Conservation (phyloP, 2,329 filamentous ascomycete genomes). For the Fusarium chlamydosporum region DNA sequence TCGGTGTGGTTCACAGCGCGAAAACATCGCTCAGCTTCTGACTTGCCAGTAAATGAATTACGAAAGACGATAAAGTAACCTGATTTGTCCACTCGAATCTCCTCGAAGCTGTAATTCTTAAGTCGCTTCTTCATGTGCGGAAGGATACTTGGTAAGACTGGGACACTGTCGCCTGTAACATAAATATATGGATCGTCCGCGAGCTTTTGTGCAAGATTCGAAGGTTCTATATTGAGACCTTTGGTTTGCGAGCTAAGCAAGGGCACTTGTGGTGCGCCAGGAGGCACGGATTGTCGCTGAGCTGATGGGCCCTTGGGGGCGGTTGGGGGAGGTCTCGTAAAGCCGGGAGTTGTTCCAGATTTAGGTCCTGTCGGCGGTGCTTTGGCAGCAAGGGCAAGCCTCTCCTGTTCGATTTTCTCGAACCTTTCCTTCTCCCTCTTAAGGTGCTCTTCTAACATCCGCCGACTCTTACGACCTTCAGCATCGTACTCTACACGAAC, state of each 20-base stretch:
- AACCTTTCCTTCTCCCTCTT: slow-evolving; percentile 76
- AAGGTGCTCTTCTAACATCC: slow-evolving; percentile 81
- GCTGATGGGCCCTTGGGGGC: slow-evolving; percentile 88
- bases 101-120: slow-evolving; percentile 84
- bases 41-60: slow-evolving; percentile 79
- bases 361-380: slow-evolving; percentile 58
- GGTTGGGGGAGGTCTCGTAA: slow-evolving; percentile 76
- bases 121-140: slow-evolving; percentile 91
- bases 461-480: slow-evolving; percentile 85
- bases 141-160: slow-evolving; percentile 86
- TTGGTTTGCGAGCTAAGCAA: slow-evolving; percentile 49
- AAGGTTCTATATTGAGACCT: slow-evolving; percentile 70
- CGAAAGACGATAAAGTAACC: slow-evolving; percentile 96
- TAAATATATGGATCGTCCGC: slow-evolving; percentile 90
- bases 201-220: slow-evolving; percentile 76
- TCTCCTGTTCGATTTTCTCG: slow-evolving; percentile 67
- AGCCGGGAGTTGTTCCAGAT: slow-evolving; percentile 48
- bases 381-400: slow-evolving; percentile 53
- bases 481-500: slow-evolving; percentile 91
- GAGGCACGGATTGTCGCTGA: slow-evolving; percentile 58
- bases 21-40: slow-evolving; percentile 86
- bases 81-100: slow-evolving; percentile 84
- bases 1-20: slow-evolving; percentile 82
- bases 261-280: slow-evolving; percentile 52
- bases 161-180: slow-evolving; percentile 87